These are phyloP conservation scores for Xerocomus minutiporus DNA, from an alignment of 1,284 basidiomycete species.

Conservation along the genomic window DNA sequence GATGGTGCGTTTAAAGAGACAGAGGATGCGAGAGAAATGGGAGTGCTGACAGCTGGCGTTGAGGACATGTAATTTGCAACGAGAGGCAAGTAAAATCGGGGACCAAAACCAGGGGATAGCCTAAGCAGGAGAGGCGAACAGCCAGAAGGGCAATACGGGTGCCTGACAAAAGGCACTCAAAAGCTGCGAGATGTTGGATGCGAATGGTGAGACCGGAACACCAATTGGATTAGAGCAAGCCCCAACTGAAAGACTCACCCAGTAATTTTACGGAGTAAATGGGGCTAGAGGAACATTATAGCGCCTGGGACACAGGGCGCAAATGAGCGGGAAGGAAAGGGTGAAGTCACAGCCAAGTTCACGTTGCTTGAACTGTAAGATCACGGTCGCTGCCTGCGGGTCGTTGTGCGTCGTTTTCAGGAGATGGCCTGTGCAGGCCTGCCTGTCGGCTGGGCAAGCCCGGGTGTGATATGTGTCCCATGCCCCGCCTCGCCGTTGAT, in stretches of 20 bases:
- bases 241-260: conserved; percentile 11
- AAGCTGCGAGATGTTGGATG: background rate
- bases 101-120: conserved; percentile 2
- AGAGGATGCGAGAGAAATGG: conserved; percentile 1
- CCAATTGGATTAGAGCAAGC: background rate
- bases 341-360: background rate
- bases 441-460: conserved; percentile 7
- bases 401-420: background rate
- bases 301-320: background rate
- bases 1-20: conserved; percentile 5
- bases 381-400: background rate
- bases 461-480: conserved; percentile 3
- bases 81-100: conserved; percentile 8
- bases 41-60: conserved; percentile 7
- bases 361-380: background rate
- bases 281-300: conserved; percentile 23
- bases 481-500: conserved; percentile 10
- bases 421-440: conserved; percentile 5
- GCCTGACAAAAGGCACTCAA: conserved; percentile 3
- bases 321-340: background rate
- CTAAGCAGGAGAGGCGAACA: background rate
- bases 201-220: background rate
- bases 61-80: conserved; percentile 20
- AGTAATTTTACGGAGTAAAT: conserved; percentile 3
- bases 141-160: background rate